A percentile compares a stretch with the other conserved stretches of the same genome.
Conservation (phyloP, 306 rosid genomes). For the Gynostemma pentaphyllum region DNA sequence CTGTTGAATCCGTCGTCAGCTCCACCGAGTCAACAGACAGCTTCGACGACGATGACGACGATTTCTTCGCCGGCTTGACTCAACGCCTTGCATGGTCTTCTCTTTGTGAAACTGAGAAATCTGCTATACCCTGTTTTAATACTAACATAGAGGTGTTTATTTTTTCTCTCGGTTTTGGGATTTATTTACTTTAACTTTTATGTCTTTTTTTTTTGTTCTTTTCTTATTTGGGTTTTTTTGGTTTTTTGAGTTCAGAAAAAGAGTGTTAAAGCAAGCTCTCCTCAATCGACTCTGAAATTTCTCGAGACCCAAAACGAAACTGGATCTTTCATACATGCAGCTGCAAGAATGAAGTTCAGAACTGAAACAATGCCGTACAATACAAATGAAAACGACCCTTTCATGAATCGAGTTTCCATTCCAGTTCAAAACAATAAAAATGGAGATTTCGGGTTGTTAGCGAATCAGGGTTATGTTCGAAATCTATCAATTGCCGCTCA, state of each 20-base stretch:
- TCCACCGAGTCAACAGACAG: neutral
- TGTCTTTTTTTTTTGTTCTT: neutral
- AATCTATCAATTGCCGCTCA: conserved; percentile 14
- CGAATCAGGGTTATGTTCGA: conserved; percentile 17
- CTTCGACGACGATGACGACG: conserved; percentile 11
- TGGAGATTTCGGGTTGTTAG: conserved; percentile 11
- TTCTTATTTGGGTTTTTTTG: neutral
- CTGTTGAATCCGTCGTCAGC: conserved; percentile 6
- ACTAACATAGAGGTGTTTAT: neutral
- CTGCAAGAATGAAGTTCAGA: conserved; percentile 42
- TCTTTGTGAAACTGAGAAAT: conserved; percentile 4
- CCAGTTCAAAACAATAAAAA: conserved; percentile 8
- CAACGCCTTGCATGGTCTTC: conserved; percentile 6
- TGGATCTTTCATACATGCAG: conserved; percentile 49
- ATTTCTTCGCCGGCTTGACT: conserved; percentile 9
- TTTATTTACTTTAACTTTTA: neutral
- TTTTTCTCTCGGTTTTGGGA: neutral
- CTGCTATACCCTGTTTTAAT: neutral
- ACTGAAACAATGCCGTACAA: conserved; percentile 10
- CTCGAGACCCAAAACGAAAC: conserved; percentile 36
- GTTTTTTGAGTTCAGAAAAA: neutral
- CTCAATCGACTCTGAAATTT: conserved; percentile 19
- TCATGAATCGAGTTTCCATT: conserved; percentile 10
- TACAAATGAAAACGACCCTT: neutral
- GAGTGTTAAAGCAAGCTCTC: neutral